Percentiles rank a stretch among this genome's conserved stretches.
Conservation (phyloP, 768 basidiomycete species). For the Amanita thiersii region DNA sequence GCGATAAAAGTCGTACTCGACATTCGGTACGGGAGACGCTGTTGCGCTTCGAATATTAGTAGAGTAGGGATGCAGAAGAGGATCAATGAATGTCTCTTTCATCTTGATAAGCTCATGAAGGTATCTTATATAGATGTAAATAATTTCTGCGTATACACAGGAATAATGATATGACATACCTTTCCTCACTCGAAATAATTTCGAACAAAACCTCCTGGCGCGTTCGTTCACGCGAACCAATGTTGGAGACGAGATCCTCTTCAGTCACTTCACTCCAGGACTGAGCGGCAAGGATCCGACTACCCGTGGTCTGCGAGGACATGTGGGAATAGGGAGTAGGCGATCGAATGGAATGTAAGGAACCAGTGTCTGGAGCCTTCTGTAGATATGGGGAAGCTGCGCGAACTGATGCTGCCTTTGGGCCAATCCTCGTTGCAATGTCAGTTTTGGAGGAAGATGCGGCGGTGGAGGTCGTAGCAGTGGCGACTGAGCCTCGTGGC, state of each 20-base stretch:
- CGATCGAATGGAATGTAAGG: constrained; percentile 67
- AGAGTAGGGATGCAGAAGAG: constrained; percentile 80
- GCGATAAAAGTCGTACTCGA: constrained; percentile 67
- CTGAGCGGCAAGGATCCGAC: constrained; percentile 65
- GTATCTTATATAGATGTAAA: constrained; percentile 50
- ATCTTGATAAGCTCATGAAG: constrained; percentile 85
- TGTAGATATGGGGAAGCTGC: constrained; percentile 53
- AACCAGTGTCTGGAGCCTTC: constrained; percentile 39
- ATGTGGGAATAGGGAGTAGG: constrained; percentile 77
- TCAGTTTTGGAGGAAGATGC: constrained; percentile 62
- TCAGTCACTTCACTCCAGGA: constrained; percentile 95
- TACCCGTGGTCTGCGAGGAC: constrained; percentile 53
- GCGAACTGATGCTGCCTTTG: constrained; percentile 53
- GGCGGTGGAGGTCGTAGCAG: constrained; percentile 54
- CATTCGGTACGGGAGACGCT: constrained; percentile 45
- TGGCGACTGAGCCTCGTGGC: constrained; percentile 58
- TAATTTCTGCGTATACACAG: constrained; percentile 2
- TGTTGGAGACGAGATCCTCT: constrained; percentile 86
- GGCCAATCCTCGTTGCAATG: constrained; percentile 30
- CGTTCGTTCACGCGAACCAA: constrained; percentile 90
- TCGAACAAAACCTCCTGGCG: constrained; percentile 96
- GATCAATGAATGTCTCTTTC: constrained; percentile 90
- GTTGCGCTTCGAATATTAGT: constrained; percentile 37
- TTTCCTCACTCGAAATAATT: constrained; percentile 93
- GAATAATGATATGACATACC: constrained; percentile 37